These are phyloP conservation scores for Jamesozyma spencerorum DNA, from an alignment of 805 yeast species.

Conservation along the genomic window DNA sequence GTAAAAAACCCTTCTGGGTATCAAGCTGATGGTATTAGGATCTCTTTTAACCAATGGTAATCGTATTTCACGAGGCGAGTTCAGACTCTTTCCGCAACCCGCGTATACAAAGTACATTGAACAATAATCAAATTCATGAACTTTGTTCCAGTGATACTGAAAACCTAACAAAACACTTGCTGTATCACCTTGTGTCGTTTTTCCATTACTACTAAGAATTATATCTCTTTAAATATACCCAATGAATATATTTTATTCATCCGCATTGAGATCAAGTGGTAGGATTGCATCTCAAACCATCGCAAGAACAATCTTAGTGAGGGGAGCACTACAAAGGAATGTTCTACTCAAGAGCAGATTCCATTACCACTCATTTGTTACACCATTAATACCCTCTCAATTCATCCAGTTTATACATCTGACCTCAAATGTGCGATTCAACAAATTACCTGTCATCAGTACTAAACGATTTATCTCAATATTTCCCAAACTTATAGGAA, in stretches of 20 bases:
- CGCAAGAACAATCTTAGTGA: neutral
- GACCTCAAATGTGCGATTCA: conserved; percentile 1
- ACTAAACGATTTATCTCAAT: conserved; percentile 24
- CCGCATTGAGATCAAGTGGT: neutral
- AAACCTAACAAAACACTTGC: too few species aligned
- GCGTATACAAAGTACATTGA: too few species aligned
- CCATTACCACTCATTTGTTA: conserved; percentile 16
- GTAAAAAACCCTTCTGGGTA: too few species aligned
- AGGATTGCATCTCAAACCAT: neutral
- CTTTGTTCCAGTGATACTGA: too few species aligned
- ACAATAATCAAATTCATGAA: too few species aligned
- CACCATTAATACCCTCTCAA: conserved; percentile 15
- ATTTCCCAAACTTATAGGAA: conserved; percentile 47
- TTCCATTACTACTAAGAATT: too few species aligned
- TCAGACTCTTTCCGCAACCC: too few species aligned
- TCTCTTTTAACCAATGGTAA: too few species aligned
- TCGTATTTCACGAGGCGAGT: too few species aligned
- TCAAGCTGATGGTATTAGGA: too few species aligned
- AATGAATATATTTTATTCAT: neutral
- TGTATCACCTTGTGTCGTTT: too few species aligned
- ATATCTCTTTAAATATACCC: too few species aligned
- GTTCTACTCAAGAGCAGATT: conserved; percentile 4
- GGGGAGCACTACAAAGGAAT: neutral
- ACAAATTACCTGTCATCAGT: conserved; percentile 4
- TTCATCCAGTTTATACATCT: conserved; percentile 12